phyloP scores from a whole-genome alignment of 75 land plant species.

The Selaginella moellendorffii region DNA sequence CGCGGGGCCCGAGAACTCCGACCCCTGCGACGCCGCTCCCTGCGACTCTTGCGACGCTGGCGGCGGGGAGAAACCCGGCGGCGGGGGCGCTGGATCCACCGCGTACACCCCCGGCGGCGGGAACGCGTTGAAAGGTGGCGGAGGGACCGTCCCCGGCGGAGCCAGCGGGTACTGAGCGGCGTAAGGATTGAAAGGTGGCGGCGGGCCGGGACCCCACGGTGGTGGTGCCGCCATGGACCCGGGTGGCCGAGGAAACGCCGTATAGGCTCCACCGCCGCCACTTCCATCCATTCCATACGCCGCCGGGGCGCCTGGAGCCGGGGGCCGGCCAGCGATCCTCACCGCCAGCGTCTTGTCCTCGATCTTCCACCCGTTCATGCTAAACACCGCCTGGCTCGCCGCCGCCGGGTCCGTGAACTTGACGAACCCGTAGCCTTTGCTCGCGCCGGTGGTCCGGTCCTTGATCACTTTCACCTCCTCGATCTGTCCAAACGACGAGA shows the following conservation, averaged over 20 bases:
- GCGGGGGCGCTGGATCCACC: background rate
- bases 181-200: background rate
- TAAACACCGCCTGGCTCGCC: constrained; percentile 23
- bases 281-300: too few species aligned
- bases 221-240: background rate
- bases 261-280: too few species aligned
- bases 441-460: constrained; percentile 26
- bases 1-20: background rate
- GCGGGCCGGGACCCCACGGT: background rate
- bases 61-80: constrained; percentile 5
- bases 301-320: constrained; percentile 8
- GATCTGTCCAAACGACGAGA: constrained; percentile 33
- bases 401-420: constrained; percentile 13
- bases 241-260: background rate
- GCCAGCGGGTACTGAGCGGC: background rate
- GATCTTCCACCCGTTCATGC: constrained; percentile 31
- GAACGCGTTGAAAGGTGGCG: background rate
- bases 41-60: background rate
- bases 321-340: constrained; percentile 20
- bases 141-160: background rate
- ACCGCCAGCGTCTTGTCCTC: constrained; percentile 29
- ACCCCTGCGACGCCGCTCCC: too few species aligned
- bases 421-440: constrained; percentile 50
- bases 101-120: background rate
- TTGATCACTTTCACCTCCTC: constrained; percentile 18